phyloP scores from a whole-genome alignment of 108 stramenopile genomes.

The Craspedostauros australis region DNA sequence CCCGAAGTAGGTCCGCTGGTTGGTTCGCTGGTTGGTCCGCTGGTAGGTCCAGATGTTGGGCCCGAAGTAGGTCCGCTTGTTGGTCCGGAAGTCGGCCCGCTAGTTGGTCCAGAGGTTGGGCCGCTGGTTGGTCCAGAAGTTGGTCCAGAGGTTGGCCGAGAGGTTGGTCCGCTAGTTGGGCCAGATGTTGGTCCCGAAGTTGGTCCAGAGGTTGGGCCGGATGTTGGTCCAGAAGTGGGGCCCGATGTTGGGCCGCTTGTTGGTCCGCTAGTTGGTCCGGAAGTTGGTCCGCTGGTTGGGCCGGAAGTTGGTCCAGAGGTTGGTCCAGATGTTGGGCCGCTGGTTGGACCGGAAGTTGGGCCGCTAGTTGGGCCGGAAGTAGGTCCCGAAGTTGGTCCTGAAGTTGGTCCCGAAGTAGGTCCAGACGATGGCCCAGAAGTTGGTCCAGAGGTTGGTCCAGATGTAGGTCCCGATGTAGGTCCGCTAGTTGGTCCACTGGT shows the following conservation, averaged over 20 bases:
- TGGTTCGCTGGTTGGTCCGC: not conserved
- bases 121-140: not conserved
- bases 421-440: too few relatives aligned
- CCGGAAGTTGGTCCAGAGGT: too few relatives aligned
- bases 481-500: not conserved
- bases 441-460: too few relatives aligned
- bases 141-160: slow-evolving; percentile 4
- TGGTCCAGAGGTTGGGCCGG: slow-evolving; percentile 5
- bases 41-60: slow-evolving; percentile 5
- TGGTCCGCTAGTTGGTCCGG: too few relatives aligned
- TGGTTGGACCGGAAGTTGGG: too few relatives aligned
- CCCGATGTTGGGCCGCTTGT: too few relatives aligned
- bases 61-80: slow-evolving; percentile 2
- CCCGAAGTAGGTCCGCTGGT: slow-evolving; percentile 2
- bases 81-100: not conserved
- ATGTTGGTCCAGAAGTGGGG: too few relatives aligned
- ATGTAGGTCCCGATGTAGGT: slow-evolving; percentile 3
- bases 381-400: too few relatives aligned
- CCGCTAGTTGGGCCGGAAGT: too few relatives aligned
- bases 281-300: too few relatives aligned
- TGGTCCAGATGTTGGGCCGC: too few relatives aligned
- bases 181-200: not conserved
- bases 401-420: too few relatives aligned
- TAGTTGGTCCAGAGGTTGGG: slow-evolving; percentile 1
- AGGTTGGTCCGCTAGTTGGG: slow-evolving; percentile 1